Evolutionary conservation across 2,329 filamentous ascomycete genomes (phyloP), one percentile per base, ranked within the genome.

Genomic region (Microdochium trichocladiopsis): DNA sequence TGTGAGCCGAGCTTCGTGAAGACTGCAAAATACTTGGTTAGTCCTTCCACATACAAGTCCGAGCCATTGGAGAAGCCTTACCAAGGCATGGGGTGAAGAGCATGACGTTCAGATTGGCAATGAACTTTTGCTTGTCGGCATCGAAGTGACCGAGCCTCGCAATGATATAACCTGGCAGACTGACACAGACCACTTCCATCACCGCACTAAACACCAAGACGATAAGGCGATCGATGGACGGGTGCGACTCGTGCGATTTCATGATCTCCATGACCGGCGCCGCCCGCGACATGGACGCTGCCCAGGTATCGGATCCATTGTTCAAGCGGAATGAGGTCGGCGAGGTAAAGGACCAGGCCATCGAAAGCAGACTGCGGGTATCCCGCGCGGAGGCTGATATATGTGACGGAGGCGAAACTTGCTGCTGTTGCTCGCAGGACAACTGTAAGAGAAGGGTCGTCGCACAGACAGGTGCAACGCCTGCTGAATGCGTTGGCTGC

Each of bases 1-100:
- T 99, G 93, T 1, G 91, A 95, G 6, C 92, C 94, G 37, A 99
- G 81, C 71, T 99, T 99, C 16, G 90, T 96, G 70, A 97, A 99
- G 69, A 99, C 91, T 94, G 21, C n/a, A 22, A 12, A 57, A 24
- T 41, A 31, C 22, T 12, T 21, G 9, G 57, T 68, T 58, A 65
- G 57, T 28, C 23, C 12, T 48, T 24, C 25, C 25, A 11, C 2
- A 11, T 28, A 37, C 28, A 45, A 22, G 25, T 3, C 37, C 4
- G 49, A 11, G 25, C 11, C 22, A 14, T 6, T 22, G 24, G 28
- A 36, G 45, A 22, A 48, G 33, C 72, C 86, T 56, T 83, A 95
- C 90, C 95, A 57, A 99, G 83, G 69, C 94, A 97, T 58, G 94
- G 94, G 25, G 94, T 99, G 71, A 99, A 99, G 43, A 99, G 79